Percentiles rank a stretch among this genome's conserved stretches.
Evolutionary conservation across 1,284 basidiomycete species (phyloP).

Genomic region (Apiotrichum gracile): DNA sequence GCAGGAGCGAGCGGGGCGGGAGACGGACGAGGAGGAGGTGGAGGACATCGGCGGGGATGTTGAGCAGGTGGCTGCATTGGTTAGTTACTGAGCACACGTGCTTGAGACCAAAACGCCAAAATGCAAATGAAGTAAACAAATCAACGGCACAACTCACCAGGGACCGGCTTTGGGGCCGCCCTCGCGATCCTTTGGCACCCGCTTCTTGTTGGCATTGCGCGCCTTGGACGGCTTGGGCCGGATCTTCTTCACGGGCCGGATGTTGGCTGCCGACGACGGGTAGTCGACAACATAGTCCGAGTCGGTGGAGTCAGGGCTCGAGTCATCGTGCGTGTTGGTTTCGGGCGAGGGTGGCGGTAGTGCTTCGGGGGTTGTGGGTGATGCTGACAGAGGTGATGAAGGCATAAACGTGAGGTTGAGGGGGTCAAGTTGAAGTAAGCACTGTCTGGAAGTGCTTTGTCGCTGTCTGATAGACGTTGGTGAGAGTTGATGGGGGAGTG

Average conservation of each 20-base stretch:
- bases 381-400: background rate
- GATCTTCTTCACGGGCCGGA: conserved; percentile 1
- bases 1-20: conserved; percentile 33
- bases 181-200: conserved; percentile 19
- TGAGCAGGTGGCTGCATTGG: conserved; percentile 29
- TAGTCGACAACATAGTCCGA: background rate
- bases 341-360: background rate
- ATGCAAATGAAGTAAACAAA: background rate
- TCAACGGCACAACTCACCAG: conserved; percentile 14
- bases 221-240: conserved; percentile 11
- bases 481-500: background rate
- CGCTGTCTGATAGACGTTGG: background rate
- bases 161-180: conserved; percentile 10
- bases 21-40: conserved; percentile 32
- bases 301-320: background rate
- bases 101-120: background rate
- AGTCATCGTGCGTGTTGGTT: background rate
- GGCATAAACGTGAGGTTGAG: conserved; percentile 3
- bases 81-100: conserved; percentile 6
- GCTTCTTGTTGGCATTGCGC: conserved; percentile 1
- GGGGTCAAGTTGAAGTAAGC: background rate
- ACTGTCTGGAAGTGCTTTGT: background rate
- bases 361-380: background rate
- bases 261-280: conserved; percentile 14
- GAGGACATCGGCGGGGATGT: conserved; percentile 37